phyloP scores from a whole-genome alignment of 78 protist species.

The Dictyostelium firmibasis region DNA sequence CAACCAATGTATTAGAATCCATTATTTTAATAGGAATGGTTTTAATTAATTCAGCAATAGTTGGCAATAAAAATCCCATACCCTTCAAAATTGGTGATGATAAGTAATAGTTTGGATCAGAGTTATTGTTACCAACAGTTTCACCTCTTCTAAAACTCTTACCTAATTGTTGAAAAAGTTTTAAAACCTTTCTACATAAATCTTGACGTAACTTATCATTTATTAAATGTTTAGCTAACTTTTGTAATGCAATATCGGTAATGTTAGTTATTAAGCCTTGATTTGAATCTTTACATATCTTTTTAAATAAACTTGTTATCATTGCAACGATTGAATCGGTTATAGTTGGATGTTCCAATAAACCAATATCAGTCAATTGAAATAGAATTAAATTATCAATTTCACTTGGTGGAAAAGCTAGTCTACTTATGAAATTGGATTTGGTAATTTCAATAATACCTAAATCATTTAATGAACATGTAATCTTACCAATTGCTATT shows the following conservation, averaged over 20 bases:
- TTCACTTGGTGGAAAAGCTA: conserved; percentile 42
- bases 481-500: conserved; percentile 20
- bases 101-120: conserved; percentile 26
- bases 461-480: conserved; percentile 43
- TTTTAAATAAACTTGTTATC: conserved; percentile 53
- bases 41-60: conserved; percentile 50
- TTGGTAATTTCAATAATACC: conserved; percentile 6
- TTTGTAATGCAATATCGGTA: conserved; percentile 34
- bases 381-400: conserved; percentile 52
- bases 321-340: conserved; percentile 27
- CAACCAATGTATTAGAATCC: neutral
- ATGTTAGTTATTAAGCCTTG: conserved; percentile 48
- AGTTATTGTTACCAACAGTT: neutral
- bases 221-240: conserved; percentile 38
- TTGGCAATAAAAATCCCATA: conserved; percentile 80
- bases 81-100: conserved; percentile 78
- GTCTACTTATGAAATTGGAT: conserved; percentile 8
- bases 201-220: conserved; percentile 48
- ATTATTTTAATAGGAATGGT: neutral
- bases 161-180: conserved; percentile 74
- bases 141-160: conserved; percentile 3
- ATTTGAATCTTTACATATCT: conserved; percentile 63
- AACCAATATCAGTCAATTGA: conserved; percentile 66
- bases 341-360: conserved; percentile 29
- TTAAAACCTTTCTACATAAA: conserved; percentile 41